Evolutionary conservation across 495 filamentous ascomycete species (phyloP), one percentile per base, ranked within the genome.

Genomic region (Mytilinidion resinicola): DNA sequence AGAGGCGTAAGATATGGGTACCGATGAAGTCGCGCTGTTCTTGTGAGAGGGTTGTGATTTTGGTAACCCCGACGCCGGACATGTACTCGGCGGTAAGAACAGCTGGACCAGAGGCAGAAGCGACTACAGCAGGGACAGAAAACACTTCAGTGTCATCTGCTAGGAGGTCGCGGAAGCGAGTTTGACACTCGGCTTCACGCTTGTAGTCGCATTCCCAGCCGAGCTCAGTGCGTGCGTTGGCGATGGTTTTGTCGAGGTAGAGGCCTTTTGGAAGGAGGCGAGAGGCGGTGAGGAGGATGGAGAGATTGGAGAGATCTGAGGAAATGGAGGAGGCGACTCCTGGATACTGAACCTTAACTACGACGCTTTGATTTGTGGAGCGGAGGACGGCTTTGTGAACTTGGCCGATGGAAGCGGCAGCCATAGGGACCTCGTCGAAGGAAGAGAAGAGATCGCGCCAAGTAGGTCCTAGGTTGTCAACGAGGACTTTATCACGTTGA

Each of bases 161-260:
- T 34, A 96, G 81, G 36, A 96, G 81, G 17, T 81, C 68, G 39
- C 81, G 75, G 73, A 96, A 98, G 41, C 84, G 84, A 47, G 78
- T 76, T 12, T 79, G 87, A 70, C 87, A 89, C 61, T 86, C 77
- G 4, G 90, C 91, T 74, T 98, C 93, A 41, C 93, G 83, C 55
- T 83, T 65, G 71, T 98, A 98, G 73, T 98, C 91, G 69, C 93
- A 97, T 76, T 98, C 93, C 93, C 93, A 98, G 9, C 77, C 91
- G 4, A 98, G 80, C 71, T 98, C 93, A 2, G 78, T 83, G 8
- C 93, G 84, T n/a, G 92, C 92, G 69, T 98, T 98, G 48, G 88
- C 91, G 68, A 98, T 98, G 5, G 95, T 98, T 67, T 95, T 96
- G 72, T 98, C 86, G 8, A 98, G 85, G 69, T 89, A 98, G 3